Evolutionary conservation across 768 basidiomycete genomes (phyloP), one percentile per base, ranked within the genome.

Genomic region (Russula abietina): DNA sequence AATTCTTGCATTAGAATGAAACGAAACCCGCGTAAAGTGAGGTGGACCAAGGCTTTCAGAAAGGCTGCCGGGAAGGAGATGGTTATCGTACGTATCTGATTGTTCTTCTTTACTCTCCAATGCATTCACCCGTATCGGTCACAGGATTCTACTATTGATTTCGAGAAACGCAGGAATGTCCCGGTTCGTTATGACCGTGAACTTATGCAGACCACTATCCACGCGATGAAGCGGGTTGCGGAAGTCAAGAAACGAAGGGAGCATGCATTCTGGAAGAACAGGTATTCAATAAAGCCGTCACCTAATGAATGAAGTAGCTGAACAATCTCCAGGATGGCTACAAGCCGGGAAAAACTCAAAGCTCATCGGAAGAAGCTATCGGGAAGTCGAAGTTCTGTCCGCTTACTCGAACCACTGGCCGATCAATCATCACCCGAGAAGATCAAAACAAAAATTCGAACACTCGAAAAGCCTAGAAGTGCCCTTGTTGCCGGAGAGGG

Each of bases 1-100:
- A 55, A 36, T 56, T 17, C 28, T 57, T 22, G 59, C 49, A 28
- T 5, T 68, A 95, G 93, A 76, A 98, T 98, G 97, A 98, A 98
- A 80, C 89, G 97, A 43, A 99, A 98, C 77, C 97, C 97, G 50
- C 87, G 97, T 64, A 99, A 99, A 76, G 95, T 99, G 41, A 81
- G 92, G 69, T 99, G 97, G 97, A 99, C 97, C 50, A 99, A 99
- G 75, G 97, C 97, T 24, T 99, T 99, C 82, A 84, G 97, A 67
- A 96, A 93, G 75, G 94, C 97, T 22, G 91, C 95, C 55, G 97
- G 97, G 57, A 99, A 98, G 78, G 97, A 99, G 78, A 99, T 99
- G 97, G 95, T 91, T 5, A 89, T 99, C 71, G 95, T 95, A 71
- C 73, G 89, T 76, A 16, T 41, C 55, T 11, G 56, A 11, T 39